phyloP scores from a whole-genome alignment of 768 basidiomycete genomes.

The Amanita rimosa region DNA sequence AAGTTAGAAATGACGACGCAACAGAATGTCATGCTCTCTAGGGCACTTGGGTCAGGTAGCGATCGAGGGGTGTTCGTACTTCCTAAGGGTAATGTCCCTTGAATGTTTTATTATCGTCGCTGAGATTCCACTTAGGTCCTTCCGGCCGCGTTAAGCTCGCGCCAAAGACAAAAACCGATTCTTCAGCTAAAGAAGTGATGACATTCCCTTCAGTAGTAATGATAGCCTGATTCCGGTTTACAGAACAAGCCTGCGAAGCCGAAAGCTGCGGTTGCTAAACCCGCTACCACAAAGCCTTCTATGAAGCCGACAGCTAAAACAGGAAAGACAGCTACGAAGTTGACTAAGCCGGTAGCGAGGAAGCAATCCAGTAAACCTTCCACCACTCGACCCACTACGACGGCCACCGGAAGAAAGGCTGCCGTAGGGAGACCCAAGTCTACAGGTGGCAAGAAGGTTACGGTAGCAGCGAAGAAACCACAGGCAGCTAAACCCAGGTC shows the following conservation, averaged over 20 bases:
- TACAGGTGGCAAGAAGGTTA: constrained; percentile 20
- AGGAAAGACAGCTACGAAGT: constrained; percentile 13
- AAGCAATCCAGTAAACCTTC: constrained; percentile 17
- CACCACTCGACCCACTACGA: constrained; percentile 13
- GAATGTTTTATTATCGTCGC: neutral
- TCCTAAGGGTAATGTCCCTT: constrained; percentile 60
- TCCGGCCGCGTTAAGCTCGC: constrained; percentile 71
- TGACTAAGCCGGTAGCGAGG: constrained; percentile 16
- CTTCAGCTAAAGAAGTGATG: constrained; percentile 29
- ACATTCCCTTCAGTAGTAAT: constrained; percentile 8
- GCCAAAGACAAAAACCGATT: constrained; percentile 29
- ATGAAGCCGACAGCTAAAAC: constrained; percentile 15
- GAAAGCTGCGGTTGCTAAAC: constrained; percentile 17
- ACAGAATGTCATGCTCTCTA: constrained; percentile 69
- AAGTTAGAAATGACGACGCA: constrained; percentile 70
- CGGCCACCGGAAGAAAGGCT: constrained; percentile 16
- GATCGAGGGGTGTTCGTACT: constrained; percentile 78
- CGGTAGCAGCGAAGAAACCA: constrained; percentile 22
- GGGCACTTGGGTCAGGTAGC: constrained; percentile 70
- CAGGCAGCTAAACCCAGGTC: constrained; percentile 23
- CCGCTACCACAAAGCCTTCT: constrained; percentile 14
- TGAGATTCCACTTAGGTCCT: constrained; percentile 31
- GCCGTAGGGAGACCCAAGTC: constrained; percentile 19
- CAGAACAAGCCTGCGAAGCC: constrained; percentile 29
- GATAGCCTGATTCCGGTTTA: constrained; percentile 7